Percentiles rank a stretch among this genome's conserved stretches.
Conservation (phyloP, 306 rosid species). For the Pterocarpus macrocarpus region DNA sequence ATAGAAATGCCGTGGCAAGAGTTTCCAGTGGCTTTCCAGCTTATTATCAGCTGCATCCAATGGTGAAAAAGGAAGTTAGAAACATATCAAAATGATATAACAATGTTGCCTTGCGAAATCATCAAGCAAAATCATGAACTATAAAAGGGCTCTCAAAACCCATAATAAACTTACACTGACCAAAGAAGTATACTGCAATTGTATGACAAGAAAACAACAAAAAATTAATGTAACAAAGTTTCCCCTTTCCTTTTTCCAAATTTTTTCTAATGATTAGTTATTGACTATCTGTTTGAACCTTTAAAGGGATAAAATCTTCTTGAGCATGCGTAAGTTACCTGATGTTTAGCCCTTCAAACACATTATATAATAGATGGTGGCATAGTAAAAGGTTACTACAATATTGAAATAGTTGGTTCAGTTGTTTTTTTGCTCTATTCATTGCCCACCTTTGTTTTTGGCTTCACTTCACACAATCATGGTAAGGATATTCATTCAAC, state of each 20-base stretch:
- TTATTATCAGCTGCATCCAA: slow-evolving; percentile 39
- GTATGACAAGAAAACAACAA: no score
- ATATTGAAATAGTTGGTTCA: background rate
- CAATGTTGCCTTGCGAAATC: no score
- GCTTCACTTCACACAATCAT: background rate
- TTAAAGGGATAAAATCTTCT: background rate
- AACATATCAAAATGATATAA: background rate
- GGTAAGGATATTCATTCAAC: background rate
- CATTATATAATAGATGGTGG: no score
- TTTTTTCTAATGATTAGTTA: no score
- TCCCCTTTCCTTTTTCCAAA: no score
- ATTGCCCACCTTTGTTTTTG: background rate
- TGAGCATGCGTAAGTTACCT: no score
- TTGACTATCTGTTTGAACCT: no score
- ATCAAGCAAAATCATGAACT: no score
- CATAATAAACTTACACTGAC: no score
- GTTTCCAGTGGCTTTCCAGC: slow-evolving; percentile 17
- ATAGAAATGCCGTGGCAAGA: background rate
- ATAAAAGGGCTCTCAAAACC: background rate
- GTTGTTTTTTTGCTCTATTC: background rate
- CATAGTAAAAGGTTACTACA: background rate
- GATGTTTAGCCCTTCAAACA: no score
- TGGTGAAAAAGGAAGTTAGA: background rate
- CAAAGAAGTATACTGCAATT: no score
- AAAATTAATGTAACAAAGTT: no score